Evolutionary conservation across 2,329 filamentous ascomycete genomes (phyloP).

Genomic region (Thelonectria discophora): DNA sequence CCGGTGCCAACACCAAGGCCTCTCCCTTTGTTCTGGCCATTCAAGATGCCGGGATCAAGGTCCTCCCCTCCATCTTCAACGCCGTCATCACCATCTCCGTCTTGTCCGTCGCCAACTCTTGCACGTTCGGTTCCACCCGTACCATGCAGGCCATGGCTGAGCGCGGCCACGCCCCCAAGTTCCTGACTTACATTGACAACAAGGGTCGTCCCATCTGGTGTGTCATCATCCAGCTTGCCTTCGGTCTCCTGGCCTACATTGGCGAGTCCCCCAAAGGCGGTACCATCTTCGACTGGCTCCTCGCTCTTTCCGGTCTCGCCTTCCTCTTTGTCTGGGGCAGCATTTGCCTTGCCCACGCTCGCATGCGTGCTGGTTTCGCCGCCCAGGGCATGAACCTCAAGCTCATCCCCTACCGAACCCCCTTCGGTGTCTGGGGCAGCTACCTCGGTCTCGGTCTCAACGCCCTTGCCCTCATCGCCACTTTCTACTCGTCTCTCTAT

Average conservation of each 20-base stretch:
- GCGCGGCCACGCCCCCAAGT: conserved; percentile 80
- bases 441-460: conserved; percentile 84
- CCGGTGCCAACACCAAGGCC: conserved; percentile 71
- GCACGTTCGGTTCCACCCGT: conserved; percentile 90
- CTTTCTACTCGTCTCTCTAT: conserved; percentile 75
- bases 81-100: conserved; percentile 91
- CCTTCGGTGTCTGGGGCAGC: conserved; percentile 82
- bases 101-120: conserved; percentile 89
- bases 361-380: conserved; percentile 83
- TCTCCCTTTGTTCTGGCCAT: conserved; percentile 96
- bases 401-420: conserved; percentile 83
- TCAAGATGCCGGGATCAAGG: conserved; percentile 80
- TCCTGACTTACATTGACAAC: conserved; percentile 84
- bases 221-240: conserved; percentile 70
- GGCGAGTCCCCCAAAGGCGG: conserved; percentile 68
- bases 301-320: conserved; percentile 77
- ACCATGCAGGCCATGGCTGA: conserved; percentile 91
- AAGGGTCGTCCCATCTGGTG: conserved; percentile 81
- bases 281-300: conserved; percentile 82
- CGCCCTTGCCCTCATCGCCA: conserved; percentile 77
- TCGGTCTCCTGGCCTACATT: conserved; percentile 83
- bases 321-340: conserved; percentile 83
- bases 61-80: conserved; percentile 90
- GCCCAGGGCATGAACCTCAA: conserved; percentile 71
- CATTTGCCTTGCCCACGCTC: conserved; percentile 88